Conservation (phyloP, 805 yeast species). For the Saturnispora sekii region DNA sequence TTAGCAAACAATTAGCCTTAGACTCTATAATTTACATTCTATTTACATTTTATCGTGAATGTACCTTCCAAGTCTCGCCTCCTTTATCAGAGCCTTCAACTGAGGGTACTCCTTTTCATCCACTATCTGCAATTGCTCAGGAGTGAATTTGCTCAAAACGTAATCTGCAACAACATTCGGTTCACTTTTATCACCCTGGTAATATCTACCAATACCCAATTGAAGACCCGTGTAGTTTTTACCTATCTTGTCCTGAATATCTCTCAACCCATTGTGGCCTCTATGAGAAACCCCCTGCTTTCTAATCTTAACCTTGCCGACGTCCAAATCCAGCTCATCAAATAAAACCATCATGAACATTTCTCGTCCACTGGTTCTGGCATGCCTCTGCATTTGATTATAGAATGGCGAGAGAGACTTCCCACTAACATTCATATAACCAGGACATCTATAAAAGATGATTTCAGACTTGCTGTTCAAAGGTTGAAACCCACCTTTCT, state of each 20-base stretch:
- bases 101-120: conserved; percentile 32
- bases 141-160: conserved; percentile 48
- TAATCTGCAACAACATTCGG: conserved; percentile 42
- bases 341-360: conserved; percentile 52
- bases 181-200: conserved; percentile 26
- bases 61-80: conserved; percentile 23
- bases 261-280: conserved; percentile 79
- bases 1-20: no score
- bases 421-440: conserved; percentile 67
- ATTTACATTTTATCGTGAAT: conserved; percentile 17
- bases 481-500: conserved; percentile 1
- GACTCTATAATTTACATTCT: background rate
- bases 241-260: conserved; percentile 39
- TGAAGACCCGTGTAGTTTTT: conserved; percentile 53
- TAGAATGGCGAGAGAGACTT: conserved; percentile 30
- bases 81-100: conserved; percentile 30
- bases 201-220: conserved; percentile 71
- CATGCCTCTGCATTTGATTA: conserved; percentile 26
- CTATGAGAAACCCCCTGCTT: conserved; percentile 51
- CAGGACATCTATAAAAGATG: conserved; percentile 11
- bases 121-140: conserved; percentile 34
- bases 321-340: conserved; percentile 62
- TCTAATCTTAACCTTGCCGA: conserved; percentile 60
- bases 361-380: conserved; percentile 18
- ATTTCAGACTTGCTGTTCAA: conserved; percentile 5